Evolutionary conservation across 345 rosid species (phyloP).

Genomic region (Hibiscus tridactylites): DNA sequence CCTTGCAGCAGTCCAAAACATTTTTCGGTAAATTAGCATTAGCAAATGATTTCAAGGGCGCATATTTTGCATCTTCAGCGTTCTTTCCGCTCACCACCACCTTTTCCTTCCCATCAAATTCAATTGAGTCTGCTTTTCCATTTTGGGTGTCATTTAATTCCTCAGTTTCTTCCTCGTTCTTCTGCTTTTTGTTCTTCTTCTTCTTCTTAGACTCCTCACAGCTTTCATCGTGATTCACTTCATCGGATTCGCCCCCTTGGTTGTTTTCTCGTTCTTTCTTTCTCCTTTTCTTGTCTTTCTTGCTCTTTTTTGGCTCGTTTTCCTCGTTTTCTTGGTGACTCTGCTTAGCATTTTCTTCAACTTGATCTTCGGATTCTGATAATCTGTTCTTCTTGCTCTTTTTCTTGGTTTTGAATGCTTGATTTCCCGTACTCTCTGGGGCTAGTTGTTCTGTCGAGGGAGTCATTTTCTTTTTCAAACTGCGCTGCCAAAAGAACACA

Average conservation of each 20-base stretch:
- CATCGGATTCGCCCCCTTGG: conserved; percentile 2
- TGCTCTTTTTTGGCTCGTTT: conserved; percentile 21
- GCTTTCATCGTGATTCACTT: conserved; percentile 11
- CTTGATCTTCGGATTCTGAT: conserved; percentile 9
- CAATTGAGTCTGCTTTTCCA: conserved; percentile 11
- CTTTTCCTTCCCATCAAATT: conserved; percentile 12
- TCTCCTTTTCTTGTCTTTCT: conserved; percentile 34
- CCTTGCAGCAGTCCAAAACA: conserved; percentile 70
- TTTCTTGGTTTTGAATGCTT: conserved; percentile 11
- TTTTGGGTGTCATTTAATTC: conserved; percentile 11
- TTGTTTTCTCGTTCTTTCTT: conserved; percentile 22
- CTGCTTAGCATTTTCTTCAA: conserved; percentile 22
- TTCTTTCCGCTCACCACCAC: conserved; percentile 62
- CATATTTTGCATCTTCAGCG: conserved; percentile 51
- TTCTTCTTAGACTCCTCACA: conserved; percentile 15
- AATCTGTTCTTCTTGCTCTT: conserved; percentile 37
- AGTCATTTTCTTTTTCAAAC: conserved; percentile 1
- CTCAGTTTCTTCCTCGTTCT: conserved; percentile 18
- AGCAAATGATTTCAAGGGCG: conserved; percentile 44
- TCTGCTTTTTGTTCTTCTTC: conserved; percentile 27
- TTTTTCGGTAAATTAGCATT: conserved; percentile 53
- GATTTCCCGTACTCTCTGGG: neutral
- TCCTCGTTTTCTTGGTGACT: conserved; percentile 20
- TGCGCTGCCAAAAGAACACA: neutral
- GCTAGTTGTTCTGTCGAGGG: neutral